phyloP scores from a whole-genome alignment of 2,329 filamentous ascomycete species.

The Arthrinium phaeospermum region DNA sequence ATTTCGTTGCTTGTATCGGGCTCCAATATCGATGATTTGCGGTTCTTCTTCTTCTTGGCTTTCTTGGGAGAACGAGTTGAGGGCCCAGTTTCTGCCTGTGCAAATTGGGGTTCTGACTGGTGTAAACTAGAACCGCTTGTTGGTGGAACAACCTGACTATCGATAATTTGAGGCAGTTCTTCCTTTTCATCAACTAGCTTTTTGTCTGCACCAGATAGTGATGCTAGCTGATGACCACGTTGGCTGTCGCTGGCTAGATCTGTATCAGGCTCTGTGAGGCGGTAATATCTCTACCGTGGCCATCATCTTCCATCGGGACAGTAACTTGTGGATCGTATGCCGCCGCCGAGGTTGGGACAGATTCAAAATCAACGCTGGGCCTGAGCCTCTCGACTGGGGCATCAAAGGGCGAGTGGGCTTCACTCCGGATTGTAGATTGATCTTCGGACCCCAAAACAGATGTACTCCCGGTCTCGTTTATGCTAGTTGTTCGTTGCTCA shows the following conservation, averaged over 20 bases:
- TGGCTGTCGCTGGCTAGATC: neutral
- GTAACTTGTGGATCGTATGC: neutral
- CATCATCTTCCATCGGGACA: neutral
- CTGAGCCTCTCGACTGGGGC: neutral
- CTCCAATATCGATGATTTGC: conserved; percentile 27
- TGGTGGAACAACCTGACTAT: neutral
- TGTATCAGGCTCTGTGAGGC: neutral
- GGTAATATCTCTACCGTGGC: neutral
- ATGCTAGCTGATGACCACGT: neutral
- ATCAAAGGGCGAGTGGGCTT: neutral
- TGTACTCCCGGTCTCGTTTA: neutral
- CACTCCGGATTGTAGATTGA: too few relatives aligned
- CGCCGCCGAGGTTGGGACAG: too few relatives aligned
- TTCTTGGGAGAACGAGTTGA: conserved; percentile 25
- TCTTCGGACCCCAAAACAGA: neutral
- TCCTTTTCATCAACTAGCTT: neutral
- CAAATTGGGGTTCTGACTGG: neutral
- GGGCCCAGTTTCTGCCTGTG: neutral
- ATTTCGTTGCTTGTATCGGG: conserved; percentile 14
- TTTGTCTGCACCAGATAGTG: neutral
- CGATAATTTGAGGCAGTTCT: neutral
- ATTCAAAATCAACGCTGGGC: neutral
- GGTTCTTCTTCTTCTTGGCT: conserved; percentile 31
- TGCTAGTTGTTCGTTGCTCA: neutral
- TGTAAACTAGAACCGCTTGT: neutral